Evolutionary conservation across 495 filamentous ascomycete species (phyloP).

Genomic region (Sabuloglossum arenarium): DNA sequence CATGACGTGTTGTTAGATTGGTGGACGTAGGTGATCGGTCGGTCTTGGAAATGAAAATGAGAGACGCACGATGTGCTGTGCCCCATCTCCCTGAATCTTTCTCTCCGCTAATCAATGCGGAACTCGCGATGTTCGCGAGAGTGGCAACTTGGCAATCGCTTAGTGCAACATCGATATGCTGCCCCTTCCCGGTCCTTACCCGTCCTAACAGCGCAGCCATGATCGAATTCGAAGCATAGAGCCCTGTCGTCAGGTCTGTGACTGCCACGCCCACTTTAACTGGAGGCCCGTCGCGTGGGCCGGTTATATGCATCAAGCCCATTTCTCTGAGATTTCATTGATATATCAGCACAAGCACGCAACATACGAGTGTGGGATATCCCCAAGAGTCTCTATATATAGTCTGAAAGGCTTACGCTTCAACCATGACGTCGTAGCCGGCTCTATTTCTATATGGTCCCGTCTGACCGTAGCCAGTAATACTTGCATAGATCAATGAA

Average conservation of each 20-base stretch:
- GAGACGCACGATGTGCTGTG: conserved; percentile 68
- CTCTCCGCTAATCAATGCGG: conserved; percentile 71
- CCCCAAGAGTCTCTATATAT: no score
- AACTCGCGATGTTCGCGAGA: conserved; percentile 80
- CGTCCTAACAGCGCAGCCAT: conserved; percentile 79
- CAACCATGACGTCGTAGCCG: conserved; percentile 98
- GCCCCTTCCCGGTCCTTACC: conserved; percentile 46
- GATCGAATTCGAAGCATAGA: conserved; percentile 94
- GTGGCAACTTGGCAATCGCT: conserved; percentile 93
- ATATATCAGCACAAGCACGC: background rate
- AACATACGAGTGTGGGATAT: background rate
- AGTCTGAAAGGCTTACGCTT: conserved; percentile 50
- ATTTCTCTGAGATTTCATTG: conserved; percentile 37
- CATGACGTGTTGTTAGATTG: no score
- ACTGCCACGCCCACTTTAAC: conserved; percentile 97
- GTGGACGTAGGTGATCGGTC: no score
- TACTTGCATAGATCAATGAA: conserved; percentile 45
- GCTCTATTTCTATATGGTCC: conserved; percentile 77
- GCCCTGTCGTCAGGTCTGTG: conserved; percentile 82
- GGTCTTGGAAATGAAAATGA: background rate
- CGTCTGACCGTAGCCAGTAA: conserved; percentile 71
- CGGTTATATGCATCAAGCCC: conserved; percentile 96
- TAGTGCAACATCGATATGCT: conserved; percentile 79
- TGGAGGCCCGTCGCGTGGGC: conserved; percentile 64
- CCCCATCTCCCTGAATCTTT: conserved; percentile 82